Conservation (phyloP, 116 monocot genomes). For the Phalaenopsis hybrid region DNA sequence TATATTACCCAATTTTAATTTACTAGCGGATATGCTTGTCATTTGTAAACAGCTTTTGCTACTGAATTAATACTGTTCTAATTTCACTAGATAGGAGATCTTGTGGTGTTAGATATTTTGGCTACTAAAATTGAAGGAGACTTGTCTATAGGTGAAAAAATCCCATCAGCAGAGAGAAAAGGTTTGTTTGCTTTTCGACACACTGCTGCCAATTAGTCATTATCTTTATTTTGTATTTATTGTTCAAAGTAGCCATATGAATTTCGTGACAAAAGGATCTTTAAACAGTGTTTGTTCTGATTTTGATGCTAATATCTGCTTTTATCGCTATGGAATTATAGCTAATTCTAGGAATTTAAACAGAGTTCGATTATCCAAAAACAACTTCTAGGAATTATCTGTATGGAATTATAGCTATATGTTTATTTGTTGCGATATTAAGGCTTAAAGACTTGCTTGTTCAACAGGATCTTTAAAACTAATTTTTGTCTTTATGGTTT, state of each 20-base stretch:
- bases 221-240: background rate
- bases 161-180: constrained; percentile 81
- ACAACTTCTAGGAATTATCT: no score
- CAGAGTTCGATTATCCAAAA: background rate
- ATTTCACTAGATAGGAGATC: constrained; percentile 66
- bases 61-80: background rate
- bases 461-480: no score
- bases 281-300: background rate
- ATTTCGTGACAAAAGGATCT: background rate
- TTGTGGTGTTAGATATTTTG: constrained; percentile 84
- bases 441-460: no score
- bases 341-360: no score
- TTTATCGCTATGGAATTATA: no score
- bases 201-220: background rate
- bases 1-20: background rate
- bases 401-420: no score
- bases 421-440: no score
- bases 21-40: background rate
- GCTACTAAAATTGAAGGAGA: constrained; percentile 53
- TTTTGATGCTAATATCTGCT: background rate
- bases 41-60: background rate
- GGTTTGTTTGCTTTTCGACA: constrained; percentile 32
- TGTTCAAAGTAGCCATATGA: background rate
- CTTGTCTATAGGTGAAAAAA: constrained; percentile 55
- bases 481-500: no score